Evolutionary conservation across 345 rosid species (phyloP), one percentile per base, ranked within the genome.

Genomic region (Moringa oleifera): DNA sequence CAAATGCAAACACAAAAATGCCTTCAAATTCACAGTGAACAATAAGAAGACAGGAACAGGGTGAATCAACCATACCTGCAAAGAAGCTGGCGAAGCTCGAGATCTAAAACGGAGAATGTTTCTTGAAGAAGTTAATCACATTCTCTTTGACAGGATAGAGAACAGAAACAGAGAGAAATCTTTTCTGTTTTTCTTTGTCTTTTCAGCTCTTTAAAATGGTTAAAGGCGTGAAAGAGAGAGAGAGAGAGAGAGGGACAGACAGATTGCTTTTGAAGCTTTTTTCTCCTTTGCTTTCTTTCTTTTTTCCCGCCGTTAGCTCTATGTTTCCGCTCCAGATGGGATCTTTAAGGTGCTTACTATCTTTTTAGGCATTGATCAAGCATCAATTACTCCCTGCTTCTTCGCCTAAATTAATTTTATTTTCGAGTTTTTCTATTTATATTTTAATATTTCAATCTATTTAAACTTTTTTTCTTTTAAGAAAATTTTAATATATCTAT

Each of bases 281-380:
- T n/a, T 55, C n/a, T n/a, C n/a, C n/a, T n/a, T n/a, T n/a, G n/a
- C n/a, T n/a, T n/a, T n/a, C n/a, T n/a, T n/a, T n/a, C n/a, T n/a
- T n/a, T 70, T 80, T 77, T 75, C 77, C 85, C 68, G 82, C 89
- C 82, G 86, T 66, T 67, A 71, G 80, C 85, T 75, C 75, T 62
- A 67, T 75, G 68, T 71, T 57, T 75, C 75, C 67, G 79, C 76
- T 64, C 45, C 71, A 51, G 47, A 7, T 11, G 5, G 33, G 3
- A 28, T 28, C 33, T 28, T 28, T 28, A 8, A 8, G 8, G 8
- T 41, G 1, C 47, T 41, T 33, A 5, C 6, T 33, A 33, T 33
- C 37, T 33, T 33, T 33, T 5, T 5, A 33, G 37, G 37, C 37
- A n/a, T n/a, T n/a, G n/a, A n/a, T n/a, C n/a, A n/a, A n/a, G n/a